phyloP scores from a whole-genome alignment of 805 yeast species.

The Ogataea sp. region DNA sequence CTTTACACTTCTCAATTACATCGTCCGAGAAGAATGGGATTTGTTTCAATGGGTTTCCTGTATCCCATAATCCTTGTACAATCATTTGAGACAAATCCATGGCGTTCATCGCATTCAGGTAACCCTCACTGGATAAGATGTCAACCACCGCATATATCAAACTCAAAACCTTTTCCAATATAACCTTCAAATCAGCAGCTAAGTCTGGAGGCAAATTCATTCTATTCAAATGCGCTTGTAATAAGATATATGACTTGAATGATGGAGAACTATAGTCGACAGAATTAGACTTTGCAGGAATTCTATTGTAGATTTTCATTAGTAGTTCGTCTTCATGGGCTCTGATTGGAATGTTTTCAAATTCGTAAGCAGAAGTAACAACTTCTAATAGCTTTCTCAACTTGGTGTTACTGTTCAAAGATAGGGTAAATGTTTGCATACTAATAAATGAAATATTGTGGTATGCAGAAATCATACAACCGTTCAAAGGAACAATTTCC shows the following conservation, averaged over 20 bases:
- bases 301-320: slow-evolving; percentile 40
- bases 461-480: slow-evolving; percentile 69
- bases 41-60: slow-evolving; percentile 72
- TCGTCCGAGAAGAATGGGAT: slow-evolving; percentile 56
- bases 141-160: slow-evolving; percentile 67
- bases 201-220: slow-evolving; percentile 54
- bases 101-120: slow-evolving; percentile 65
- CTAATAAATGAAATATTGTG: slow-evolving; percentile 59
- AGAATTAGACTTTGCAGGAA: slow-evolving; percentile 51
- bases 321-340: slow-evolving; percentile 46
- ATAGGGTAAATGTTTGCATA: slow-evolving; percentile 48
- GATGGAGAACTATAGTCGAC: slow-evolving; percentile 39
- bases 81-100: slow-evolving; percentile 89
- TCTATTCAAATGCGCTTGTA: slow-evolving; percentile 79
- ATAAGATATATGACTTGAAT: slow-evolving; percentile 62
- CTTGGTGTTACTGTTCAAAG: slow-evolving; percentile 47
- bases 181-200: slow-evolving; percentile 41
- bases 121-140: slow-evolving; percentile 71
- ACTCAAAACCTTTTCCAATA: slow-evolving; percentile 41
- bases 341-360: slow-evolving; percentile 57
- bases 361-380: slow-evolving; percentile 62
- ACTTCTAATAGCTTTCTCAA: slow-evolving; percentile 56
- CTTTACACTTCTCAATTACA: slow-evolving; percentile 46
- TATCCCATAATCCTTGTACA: slow-evolving; percentile 79
- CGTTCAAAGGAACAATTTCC: slow-evolving; percentile 53